Conservation (phyloP, 116 monocot species). For the Posidonia oceanica region DNA sequence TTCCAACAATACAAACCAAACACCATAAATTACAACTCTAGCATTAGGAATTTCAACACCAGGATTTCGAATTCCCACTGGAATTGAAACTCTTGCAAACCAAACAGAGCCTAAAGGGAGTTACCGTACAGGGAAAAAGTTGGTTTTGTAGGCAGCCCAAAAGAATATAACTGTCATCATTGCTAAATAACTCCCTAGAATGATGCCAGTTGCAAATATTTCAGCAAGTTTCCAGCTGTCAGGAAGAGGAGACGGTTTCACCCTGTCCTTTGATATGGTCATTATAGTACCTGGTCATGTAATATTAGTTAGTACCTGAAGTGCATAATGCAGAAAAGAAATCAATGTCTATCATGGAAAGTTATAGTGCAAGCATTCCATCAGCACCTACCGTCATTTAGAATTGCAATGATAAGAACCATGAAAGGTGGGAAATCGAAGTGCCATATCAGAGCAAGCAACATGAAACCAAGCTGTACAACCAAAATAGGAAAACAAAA, state of each 20-base stretch:
- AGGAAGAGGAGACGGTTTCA: slow-evolving; percentile 93
- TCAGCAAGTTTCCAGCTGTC: slow-evolving; percentile 98
- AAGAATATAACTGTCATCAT: slow-evolving; percentile 99
- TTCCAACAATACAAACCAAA: no score
- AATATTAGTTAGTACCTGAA: not conserved
- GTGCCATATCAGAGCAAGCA: slow-evolving; percentile 93
- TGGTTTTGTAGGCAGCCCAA: slow-evolving; percentile 93
- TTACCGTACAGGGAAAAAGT: slow-evolving; percentile 76
- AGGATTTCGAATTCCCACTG: no score
- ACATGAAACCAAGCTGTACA: slow-evolving; percentile 94
- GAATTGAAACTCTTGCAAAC: not conserved
- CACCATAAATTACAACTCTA: no score
- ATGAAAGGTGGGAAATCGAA: slow-evolving; percentile 99
- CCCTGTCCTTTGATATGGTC: slow-evolving; percentile 99
- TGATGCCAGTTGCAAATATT: slow-evolving; percentile 89
- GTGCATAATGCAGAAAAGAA: not conserved
- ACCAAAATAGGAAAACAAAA: not conserved
- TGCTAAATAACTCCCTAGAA: slow-evolving; percentile 88
- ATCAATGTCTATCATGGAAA: no score
- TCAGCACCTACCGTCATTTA: slow-evolving; percentile 70
- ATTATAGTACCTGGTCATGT: slow-evolving; percentile 75
- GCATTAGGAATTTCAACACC: no score
- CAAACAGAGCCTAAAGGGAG: not conserved
- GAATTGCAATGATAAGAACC: slow-evolving; percentile 98
- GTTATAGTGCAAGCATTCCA: no score